Evolutionary conservation across 257 asterid species (phyloP).

Genomic region (Agastache rugosa): DNA sequence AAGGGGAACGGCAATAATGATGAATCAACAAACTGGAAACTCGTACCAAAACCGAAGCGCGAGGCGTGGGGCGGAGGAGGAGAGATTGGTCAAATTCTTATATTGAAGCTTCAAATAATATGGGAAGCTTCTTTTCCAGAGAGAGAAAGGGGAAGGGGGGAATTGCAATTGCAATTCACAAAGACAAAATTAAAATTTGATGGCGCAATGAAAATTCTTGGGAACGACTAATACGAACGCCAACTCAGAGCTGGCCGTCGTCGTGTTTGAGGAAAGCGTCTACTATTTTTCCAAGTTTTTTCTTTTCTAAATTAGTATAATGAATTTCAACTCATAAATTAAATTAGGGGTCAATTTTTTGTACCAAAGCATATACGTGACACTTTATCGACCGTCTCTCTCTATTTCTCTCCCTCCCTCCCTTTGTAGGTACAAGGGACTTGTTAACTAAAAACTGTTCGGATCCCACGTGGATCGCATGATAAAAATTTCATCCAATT

Average conservation of each 20-base stretch:
- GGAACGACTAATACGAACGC: constrained; percentile 1
- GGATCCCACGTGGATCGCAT: too few species aligned
- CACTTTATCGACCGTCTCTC: constrained; percentile 31
- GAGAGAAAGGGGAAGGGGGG: neutral
- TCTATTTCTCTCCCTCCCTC: too few species aligned
- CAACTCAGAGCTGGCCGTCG: constrained; percentile 23
- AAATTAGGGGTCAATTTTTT: constrained; percentile 30
- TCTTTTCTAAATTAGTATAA: neutral
- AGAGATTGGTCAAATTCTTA: constrained; percentile 14
- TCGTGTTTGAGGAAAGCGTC: constrained; percentile 28
- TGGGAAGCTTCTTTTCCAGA: neutral
- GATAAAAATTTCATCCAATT: too few species aligned
- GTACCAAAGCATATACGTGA: constrained; percentile 33
- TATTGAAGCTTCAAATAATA: constrained; percentile 19
- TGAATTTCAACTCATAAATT: neutral
- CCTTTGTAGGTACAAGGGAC: constrained; percentile 34
- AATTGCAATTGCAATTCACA: neutral
- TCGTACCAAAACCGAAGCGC: constrained; percentile 34
- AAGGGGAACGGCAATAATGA: constrained; percentile 16
- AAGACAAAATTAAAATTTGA: constrained; percentile 27
- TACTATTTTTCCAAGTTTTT: neutral
- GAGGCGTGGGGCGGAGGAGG: constrained; percentile 25
- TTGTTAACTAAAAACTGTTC: neutral
- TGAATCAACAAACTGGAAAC: constrained; percentile 27
- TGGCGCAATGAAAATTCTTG: constrained; percentile 33